Evolutionary conservation across 1,139 yeast species (phyloP).

Genomic region (Blastobotrys apis): DNA sequence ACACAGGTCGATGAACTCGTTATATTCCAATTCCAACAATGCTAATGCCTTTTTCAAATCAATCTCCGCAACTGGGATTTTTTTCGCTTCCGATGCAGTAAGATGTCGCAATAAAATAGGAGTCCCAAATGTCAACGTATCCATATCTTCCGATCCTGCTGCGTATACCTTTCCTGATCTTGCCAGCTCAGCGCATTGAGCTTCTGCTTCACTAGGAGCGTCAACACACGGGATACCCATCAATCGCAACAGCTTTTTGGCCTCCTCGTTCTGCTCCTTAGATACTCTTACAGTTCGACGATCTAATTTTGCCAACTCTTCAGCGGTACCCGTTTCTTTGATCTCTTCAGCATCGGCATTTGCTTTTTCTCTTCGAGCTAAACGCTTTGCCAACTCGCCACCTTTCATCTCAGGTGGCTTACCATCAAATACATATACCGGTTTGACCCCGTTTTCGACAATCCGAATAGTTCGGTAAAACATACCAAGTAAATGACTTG

Average conservation of each 20-base stretch:
- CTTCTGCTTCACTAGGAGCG: conserved; percentile 98
- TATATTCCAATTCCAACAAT: conserved; percentile 66
- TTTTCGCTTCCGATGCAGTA: conserved; percentile 90
- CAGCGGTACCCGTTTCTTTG: conserved; percentile 76
- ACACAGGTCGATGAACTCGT: conserved; percentile 84
- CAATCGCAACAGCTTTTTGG: conserved; percentile 65
- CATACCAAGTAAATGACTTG: conserved; percentile 91
- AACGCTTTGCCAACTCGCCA: conserved; percentile 85
- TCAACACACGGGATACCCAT: conserved; percentile 95
- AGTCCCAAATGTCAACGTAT: conserved; percentile 86
- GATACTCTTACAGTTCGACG: conserved; percentile 87
- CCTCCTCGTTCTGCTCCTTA: conserved; percentile 89
- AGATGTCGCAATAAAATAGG: conserved; percentile 80
- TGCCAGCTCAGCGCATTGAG: conserved; percentile 94
- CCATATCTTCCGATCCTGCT: conserved; percentile 99
- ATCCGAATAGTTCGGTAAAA: conserved; percentile 86
- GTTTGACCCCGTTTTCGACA: conserved; percentile 89
- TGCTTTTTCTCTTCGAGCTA: conserved; percentile 79
- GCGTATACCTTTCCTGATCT: conserved; percentile 81
- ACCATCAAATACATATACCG: conserved; percentile 95
- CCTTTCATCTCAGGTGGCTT: conserved; percentile 90
- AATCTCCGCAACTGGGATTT: conserved; percentile 87
- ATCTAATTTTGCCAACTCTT: conserved; percentile 71
- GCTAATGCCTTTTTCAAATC: conserved; percentile 63
- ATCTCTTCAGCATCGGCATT: conserved; percentile 64